A percentile compares a stretch with the other conserved stretches of the same genome.
Conservation (phyloP, 75 land plant species). For the Azolla pinnata region DNA sequence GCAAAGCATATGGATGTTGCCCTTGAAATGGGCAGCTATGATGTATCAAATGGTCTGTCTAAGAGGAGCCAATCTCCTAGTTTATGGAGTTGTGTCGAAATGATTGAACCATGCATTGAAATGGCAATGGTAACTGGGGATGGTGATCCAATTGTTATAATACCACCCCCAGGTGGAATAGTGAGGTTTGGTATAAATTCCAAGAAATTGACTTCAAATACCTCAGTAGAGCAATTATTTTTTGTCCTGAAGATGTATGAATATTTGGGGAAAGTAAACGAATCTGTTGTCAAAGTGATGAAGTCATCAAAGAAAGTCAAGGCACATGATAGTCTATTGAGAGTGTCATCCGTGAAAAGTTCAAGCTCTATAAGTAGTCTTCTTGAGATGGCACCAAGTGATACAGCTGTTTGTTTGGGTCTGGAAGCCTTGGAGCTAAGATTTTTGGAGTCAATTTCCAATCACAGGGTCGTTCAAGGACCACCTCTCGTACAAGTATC, state of each 20-base stretch:
- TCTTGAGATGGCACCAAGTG: constrained; percentile 68
- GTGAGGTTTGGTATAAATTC: constrained; percentile 77
- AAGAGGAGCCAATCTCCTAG: constrained; percentile 28
- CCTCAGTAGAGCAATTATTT: constrained; percentile 86
- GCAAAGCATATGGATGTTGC: constrained; percentile 67
- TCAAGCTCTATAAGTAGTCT: constrained; percentile 23
- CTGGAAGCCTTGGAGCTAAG: constrained; percentile 58
- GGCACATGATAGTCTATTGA: background rate
- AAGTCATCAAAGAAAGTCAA: constrained; percentile 19
- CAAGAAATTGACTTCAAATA: constrained; percentile 62
- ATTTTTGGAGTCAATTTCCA: constrained; percentile 60
- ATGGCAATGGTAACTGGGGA: constrained; percentile 91
- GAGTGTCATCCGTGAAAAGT: constrained; percentile 1
- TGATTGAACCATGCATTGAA: constrained; percentile 68
- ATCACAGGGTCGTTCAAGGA: constrained; percentile 30
- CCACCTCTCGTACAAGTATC: constrained; percentile 71
- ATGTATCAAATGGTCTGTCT: constrained; percentile 14
- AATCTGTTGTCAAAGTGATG: constrained; percentile 48
- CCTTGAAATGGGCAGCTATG: constrained; percentile 49
- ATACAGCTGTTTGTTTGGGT: constrained; percentile 73
- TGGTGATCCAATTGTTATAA: constrained; percentile 58
- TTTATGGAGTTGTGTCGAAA: constrained; percentile 79
- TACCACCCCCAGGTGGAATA: constrained; percentile 92
- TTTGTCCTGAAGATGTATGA: constrained; percentile 82
- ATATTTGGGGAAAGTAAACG: constrained; percentile 74